These are phyloP conservation scores for Geopyxis carbonaria DNA, from an alignment of 495 filamentous ascomycete genomes.

Conservation along the genomic window DNA sequence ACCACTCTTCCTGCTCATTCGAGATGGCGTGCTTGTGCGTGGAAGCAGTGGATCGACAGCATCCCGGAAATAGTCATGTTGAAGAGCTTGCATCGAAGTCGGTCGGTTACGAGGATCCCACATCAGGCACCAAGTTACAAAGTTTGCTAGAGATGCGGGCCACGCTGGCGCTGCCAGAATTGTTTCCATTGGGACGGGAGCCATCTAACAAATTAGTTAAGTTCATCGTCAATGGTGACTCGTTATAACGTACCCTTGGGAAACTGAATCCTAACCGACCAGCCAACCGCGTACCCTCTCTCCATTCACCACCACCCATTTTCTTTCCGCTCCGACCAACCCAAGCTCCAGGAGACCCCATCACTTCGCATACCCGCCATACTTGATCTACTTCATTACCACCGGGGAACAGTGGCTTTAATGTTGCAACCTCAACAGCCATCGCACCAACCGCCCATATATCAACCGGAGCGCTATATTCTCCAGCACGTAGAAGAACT, in stretches of 20 bases:
- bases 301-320: conserved; percentile 95
- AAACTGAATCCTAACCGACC: conserved; percentile 97
- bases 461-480: conserved; percentile 95
- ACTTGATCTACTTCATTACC: conserved; percentile 98
- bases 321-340: conserved; percentile 73
- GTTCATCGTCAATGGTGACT: not conserved
- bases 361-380: conserved; percentile 97
- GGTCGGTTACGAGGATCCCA: conserved; percentile 93
- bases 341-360: conserved; percentile 98
- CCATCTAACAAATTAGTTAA: conserved; percentile 46
- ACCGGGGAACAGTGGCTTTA: conserved; percentile 94
- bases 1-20: conserved; percentile 74
- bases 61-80: conserved; percentile 91
- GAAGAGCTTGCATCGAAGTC: conserved; percentile 83
- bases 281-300: conserved; percentile 78
- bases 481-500: conserved; percentile 81
- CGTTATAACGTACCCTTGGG: conserved; percentile 46
- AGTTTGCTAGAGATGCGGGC: conserved; percentile 71
- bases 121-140: conserved; percentile 98
- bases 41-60: conserved; percentile 83
- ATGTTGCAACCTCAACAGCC: conserved; percentile 93
- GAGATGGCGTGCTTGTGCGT: conserved; percentile 65
- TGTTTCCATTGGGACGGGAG: conserved; percentile 88
- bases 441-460: conserved; percentile 99
- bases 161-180: conserved; percentile 81